These are phyloP conservation scores for Camellia oleifera DNA, from an alignment of 179 eudicot species.

Conservation along the genomic window DNA sequence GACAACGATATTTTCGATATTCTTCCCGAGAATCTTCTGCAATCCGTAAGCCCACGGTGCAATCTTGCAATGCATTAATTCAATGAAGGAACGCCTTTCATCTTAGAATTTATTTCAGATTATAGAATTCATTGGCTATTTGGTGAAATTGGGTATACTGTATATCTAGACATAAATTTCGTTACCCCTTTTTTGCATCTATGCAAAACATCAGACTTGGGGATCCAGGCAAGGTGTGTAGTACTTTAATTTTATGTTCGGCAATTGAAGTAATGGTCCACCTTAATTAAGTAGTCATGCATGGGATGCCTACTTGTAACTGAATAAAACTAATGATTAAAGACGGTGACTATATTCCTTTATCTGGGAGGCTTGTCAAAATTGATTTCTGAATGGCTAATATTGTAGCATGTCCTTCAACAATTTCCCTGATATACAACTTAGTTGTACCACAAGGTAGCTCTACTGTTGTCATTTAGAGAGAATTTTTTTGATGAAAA, in stretches of 20 bases:
- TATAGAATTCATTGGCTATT: neutral
- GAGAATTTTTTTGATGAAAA: neutral
- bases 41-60: conserved; percentile 48
- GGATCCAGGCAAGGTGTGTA: neutral
- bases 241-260: neutral
- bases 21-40: conserved; percentile 58
- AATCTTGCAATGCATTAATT: neutral
- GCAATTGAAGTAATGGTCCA: neutral
- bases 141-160: neutral
- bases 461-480: neutral
- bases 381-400: neutral
- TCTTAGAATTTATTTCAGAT: neutral
- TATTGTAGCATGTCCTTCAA: neutral
- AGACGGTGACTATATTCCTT: neutral
- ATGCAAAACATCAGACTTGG: neutral
- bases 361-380: neutral
- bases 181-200: neutral
- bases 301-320: neutral
- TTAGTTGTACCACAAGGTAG: neutral
- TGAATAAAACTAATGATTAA: neutral
- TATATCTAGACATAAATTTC: neutral
- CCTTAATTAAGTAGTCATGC: neutral
- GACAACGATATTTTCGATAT: conserved; percentile 43
- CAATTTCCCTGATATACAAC: neutral
- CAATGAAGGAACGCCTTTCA: neutral